These are phyloP conservation scores for Sesbania bispinosa DNA, from an alignment of 306 rosid species.

Conservation along the genomic window DNA sequence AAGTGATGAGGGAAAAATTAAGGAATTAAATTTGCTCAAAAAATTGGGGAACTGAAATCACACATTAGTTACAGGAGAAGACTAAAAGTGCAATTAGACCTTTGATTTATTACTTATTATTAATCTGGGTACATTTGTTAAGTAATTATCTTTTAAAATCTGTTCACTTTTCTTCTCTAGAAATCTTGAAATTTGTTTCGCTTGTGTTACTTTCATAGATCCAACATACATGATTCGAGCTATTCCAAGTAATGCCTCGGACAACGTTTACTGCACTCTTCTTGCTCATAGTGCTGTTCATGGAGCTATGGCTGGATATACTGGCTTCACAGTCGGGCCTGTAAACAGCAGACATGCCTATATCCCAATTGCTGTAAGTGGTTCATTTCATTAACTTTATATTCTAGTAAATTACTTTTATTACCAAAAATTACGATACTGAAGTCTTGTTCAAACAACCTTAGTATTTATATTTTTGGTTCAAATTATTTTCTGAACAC, in stretches of 20 bases:
- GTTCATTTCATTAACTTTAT: slow-evolving; percentile 16
- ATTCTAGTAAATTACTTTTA: slow-evolving; percentile 1
- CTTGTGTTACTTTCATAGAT: slow-evolving; percentile 49
- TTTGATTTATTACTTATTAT: not conserved
- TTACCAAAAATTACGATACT: not conserved
- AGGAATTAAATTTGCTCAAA: too few species aligned
- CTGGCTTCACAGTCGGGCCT: slow-evolving; percentile 89
- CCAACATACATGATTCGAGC: slow-evolving; percentile 99
- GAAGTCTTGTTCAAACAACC: not conserved
- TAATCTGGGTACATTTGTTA: not conserved
- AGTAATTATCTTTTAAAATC: not conserved
- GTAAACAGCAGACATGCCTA: slow-evolving; percentile 86
- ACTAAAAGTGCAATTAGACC: too few species aligned
- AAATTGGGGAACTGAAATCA: too few species aligned
- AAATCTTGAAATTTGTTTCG: not conserved
- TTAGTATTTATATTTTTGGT: too few species aligned
- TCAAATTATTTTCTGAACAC: too few species aligned
- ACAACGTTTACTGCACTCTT: slow-evolving; percentile 92
- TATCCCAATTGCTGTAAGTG: slow-evolving; percentile 87
- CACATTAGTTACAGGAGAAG: too few species aligned
- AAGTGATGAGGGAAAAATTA: too few species aligned
- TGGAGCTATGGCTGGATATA: slow-evolving; percentile 97
- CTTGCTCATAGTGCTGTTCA: slow-evolving; percentile 96
- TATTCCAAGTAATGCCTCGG: slow-evolving; percentile 94
- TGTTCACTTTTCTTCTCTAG: not conserved